Evolutionary conservation across 176 grass and related monocot species (phyloP), one percentile per base, ranked within the genome.

Genomic region (Rhynchospora breviuscula): DNA sequence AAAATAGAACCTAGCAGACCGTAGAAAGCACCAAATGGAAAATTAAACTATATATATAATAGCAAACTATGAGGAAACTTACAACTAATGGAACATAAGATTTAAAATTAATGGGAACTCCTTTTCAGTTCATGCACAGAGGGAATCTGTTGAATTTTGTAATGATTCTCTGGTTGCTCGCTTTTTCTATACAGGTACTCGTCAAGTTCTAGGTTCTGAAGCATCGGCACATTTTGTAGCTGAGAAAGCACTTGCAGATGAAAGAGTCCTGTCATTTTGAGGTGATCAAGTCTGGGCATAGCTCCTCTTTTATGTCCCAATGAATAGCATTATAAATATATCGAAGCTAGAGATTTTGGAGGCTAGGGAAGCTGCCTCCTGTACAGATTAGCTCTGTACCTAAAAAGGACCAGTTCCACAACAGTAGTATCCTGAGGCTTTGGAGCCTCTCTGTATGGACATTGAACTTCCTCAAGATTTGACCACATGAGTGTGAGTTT

Each of bases 311-410:
- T 56, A 56, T 56, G 53, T 43, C 1, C 59, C 59, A 61, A 21
- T 61, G 18, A 21, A 0, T 7, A 22, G 21, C n/a, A 1, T 61
- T 9, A 7, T 0, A 2, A 3, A 40, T 0, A 0, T 0, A 5
- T 2, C 2, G 0, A 68, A 68, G 13, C 14, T 69, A 1, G 14
- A 69, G 33, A 44, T n/a, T 18, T 23, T 69, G 13, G 4, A 69
- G 66, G 15, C 35, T 69, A 44, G 33, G 33, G n/a, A 69, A 69
- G 7, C 33, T 31, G 18, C 33, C 33, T 6, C 3, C 3, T 45
- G 14, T n/a, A 69, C 66, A 69, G 5, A 43, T 44, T 35, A 69
- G 17, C 15, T 69, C 18, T 5, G 1, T 6, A 0, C 44, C 68
- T 0, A 11, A 0, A 18, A 21, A 72, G 3, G 68, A 35, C 33